Conservation (phyloP, 371 early-diverging fungal species). For the Lichtheimia ornata region DNA sequence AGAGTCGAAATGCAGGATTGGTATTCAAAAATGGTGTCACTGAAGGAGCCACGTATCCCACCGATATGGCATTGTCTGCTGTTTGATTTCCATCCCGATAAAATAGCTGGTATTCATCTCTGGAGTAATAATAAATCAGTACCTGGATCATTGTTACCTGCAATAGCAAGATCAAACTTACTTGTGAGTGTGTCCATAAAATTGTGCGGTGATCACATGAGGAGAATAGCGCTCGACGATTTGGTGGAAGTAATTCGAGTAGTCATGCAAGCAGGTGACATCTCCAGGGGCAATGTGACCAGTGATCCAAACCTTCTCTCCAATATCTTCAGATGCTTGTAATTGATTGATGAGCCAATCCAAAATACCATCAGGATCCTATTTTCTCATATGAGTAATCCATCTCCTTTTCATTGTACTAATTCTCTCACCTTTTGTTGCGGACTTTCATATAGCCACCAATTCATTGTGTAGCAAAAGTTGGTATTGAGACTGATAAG, state of each 20-base stretch:
- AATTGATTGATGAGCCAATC: constrained; percentile 53
- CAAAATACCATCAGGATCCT: constrained; percentile 57
- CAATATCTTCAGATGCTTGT: constrained; percentile 55
- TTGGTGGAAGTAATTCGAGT: constrained; percentile 59
- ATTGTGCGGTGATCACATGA: constrained; percentile 62
- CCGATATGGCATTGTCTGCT: constrained; percentile 45
- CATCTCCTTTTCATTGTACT: background rate
- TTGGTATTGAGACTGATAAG: constrained; percentile 66
- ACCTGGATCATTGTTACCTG: background rate
- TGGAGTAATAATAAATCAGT: constrained; percentile 2
- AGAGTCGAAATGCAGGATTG: constrained; percentile 60
- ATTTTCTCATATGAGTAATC: constrained; percentile 5
- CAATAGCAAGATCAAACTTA: constrained; percentile 9
- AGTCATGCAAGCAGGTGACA: constrained; percentile 57
- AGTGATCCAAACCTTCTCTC: constrained; percentile 61
- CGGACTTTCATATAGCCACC: constrained; percentile 49
- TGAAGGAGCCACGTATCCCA: constrained; percentile 57
- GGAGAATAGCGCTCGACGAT: constrained; percentile 60
- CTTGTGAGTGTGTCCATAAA: constrained; percentile 65
- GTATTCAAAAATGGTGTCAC: constrained; percentile 52
- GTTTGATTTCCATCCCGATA: constrained; percentile 38
- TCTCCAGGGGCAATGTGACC: constrained; percentile 61
- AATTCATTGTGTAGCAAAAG: constrained; percentile 62
- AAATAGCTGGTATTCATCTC: constrained; percentile 56
- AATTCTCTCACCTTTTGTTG: constrained; percentile 18